A percentile compares a stretch with the other conserved stretches of the same genome.
phyloP scores from a whole-genome alignment of 2,329 filamentous ascomycete genomes.

The Paecilomyces fulvus region DNA sequence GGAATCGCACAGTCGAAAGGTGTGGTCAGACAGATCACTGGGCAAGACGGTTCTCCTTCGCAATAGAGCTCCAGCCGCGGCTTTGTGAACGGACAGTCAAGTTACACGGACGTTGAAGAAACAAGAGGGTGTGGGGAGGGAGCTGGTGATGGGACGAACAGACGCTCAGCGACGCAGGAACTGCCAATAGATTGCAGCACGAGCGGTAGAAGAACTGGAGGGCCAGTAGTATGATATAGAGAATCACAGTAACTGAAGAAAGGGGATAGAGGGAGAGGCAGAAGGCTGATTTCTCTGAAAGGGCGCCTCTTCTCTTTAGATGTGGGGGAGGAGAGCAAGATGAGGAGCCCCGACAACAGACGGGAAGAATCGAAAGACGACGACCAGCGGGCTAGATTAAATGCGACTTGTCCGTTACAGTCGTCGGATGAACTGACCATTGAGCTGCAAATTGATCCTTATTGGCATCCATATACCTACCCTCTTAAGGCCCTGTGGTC shows the following conservation, averaged over 20 bases:
- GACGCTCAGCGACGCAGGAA: conserved; percentile 6
- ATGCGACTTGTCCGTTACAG: not conserved
- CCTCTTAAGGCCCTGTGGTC: not conserved
- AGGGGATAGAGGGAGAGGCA: conserved; percentile 3
- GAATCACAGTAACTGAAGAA: conserved; percentile 3
- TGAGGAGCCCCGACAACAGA: not conserved
- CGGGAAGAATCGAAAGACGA: not conserved
- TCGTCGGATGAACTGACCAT: not conserved
- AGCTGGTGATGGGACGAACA: conserved; percentile 2
- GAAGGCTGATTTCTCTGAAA: conserved; percentile 1
- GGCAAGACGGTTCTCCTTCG: not conserved
- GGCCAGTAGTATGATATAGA: conserved; percentile 3
- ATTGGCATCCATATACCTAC: not conserved
- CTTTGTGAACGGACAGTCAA: not conserved
- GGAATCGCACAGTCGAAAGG: not conserved
- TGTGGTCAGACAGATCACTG: not conserved
- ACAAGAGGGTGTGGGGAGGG: conserved; percentile 5
- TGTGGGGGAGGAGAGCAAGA: not conserved
- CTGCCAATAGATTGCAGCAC: conserved; percentile 6
- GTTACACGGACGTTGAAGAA: conserved; percentile 8
- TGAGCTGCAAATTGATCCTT: not conserved
- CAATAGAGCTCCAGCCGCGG: not conserved
- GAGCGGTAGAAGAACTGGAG: conserved; percentile 3
- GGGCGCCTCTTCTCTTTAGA: not conserved
- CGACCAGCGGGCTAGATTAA: not conserved